phyloP scores from a whole-genome alignment of 2,329 filamentous ascomycete species.

The Emmonsiellopsis sp. region DNA sequence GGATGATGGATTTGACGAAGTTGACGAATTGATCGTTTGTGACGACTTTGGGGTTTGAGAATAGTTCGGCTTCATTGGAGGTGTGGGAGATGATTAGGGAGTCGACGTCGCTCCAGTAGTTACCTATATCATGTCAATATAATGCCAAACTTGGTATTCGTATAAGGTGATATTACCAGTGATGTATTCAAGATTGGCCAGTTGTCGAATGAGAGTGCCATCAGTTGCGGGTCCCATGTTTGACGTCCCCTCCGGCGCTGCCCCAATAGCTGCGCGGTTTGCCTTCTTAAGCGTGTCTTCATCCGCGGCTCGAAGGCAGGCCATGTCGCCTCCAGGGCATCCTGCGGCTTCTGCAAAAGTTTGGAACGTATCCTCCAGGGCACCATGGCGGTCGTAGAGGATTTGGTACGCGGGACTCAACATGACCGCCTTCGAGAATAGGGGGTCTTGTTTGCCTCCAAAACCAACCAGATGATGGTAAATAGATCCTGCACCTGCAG shows the following conservation, averaged over 20 bases:
- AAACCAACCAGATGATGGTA: slow-evolving; percentile 41
- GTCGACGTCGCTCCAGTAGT: slow-evolving; percentile 23
- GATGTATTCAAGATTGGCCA: slow-evolving; percentile 23
- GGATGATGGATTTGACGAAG: slow-evolving; percentile 24
- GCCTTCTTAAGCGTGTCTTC: slow-evolving; percentile 16
- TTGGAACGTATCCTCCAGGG: slow-evolving; percentile 17
- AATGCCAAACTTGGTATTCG: not conserved
- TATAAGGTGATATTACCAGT: slow-evolving; percentile 9
- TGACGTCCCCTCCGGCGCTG: slow-evolving; percentile 18
- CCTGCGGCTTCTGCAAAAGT: slow-evolving; percentile 19
- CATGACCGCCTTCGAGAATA: slow-evolving; percentile 31
- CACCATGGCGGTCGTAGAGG: slow-evolving; percentile 15
- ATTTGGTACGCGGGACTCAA: slow-evolving; percentile 22
- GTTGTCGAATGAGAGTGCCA: slow-evolving; percentile 21
- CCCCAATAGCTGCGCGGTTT: slow-evolving; percentile 17
- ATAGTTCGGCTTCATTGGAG: slow-evolving; percentile 23
- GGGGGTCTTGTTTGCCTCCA: slow-evolving; percentile 34
- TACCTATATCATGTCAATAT: slow-evolving; percentile 12
- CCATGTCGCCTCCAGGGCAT: slow-evolving; percentile 23
- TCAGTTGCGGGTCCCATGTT: slow-evolving; percentile 26
- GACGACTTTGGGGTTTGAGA: slow-evolving; percentile 15
- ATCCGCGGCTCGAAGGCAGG: slow-evolving; percentile 20
- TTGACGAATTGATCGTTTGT: slow-evolving; percentile 18
- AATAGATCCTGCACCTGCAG: slow-evolving; percentile 43
- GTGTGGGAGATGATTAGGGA: slow-evolving; percentile 25